phyloP scores from a whole-genome alignment of 768 basidiomycete species.

The Trametes punicea region DNA sequence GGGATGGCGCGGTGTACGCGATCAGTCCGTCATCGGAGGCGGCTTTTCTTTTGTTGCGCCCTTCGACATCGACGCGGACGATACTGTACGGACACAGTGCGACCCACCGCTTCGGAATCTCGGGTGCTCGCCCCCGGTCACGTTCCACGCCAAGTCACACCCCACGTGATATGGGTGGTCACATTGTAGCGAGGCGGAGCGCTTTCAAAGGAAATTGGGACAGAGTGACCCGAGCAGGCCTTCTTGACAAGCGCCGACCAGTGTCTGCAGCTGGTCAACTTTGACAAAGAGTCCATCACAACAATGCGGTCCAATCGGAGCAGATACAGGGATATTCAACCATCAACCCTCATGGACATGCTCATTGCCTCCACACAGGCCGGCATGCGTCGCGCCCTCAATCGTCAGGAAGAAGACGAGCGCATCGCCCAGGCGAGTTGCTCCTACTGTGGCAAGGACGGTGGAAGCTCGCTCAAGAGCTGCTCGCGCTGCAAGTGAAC shows the following conservation, averaged over 20 bases:
- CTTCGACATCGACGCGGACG: no score
- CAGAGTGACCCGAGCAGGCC: not conserved
- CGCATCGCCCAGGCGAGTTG: not conserved
- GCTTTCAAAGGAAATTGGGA: no score
- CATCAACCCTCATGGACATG: slow-evolving; percentile 2
- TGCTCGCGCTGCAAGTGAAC: slow-evolving; percentile 11
- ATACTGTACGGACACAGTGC: no score
- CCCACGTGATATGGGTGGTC: not conserved
- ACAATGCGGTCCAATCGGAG: slow-evolving; percentile 2
- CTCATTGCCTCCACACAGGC: not conserved
- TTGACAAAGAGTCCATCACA: no score
- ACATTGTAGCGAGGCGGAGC: not conserved
- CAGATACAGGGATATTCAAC: slow-evolving; percentile 2
- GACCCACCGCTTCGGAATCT: no score
- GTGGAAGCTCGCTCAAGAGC: not conserved
- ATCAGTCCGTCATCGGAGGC: not conserved
- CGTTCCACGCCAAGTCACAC: not conserved
- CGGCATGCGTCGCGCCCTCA: not conserved
- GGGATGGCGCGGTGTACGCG: slow-evolving; percentile 4
- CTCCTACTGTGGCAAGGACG: not conserved
- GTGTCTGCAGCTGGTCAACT: not conserved
- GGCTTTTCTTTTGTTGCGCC: not conserved
- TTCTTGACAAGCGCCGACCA: not conserved
- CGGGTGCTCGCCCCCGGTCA: not conserved
- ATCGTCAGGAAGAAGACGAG: not conserved